phyloP scores from a whole-genome alignment of 1,139 yeast genomes.

The Yamadazyma buinensis region DNA sequence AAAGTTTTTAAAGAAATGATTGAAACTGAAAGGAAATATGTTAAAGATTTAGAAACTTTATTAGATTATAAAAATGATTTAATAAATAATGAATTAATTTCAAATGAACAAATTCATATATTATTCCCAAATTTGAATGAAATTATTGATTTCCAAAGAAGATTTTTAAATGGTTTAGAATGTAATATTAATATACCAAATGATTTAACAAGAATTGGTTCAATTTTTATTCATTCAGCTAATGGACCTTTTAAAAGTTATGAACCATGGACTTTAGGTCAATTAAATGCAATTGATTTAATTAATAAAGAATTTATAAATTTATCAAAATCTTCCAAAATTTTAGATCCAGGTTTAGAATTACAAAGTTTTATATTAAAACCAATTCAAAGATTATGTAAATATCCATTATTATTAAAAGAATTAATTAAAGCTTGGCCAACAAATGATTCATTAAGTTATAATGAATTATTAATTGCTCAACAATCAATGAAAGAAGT shows the following conservation, averaged over 20 bases:
- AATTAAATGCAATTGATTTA: constrained; percentile 79
- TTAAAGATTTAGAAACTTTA: constrained; percentile 80
- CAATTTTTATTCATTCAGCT: constrained; percentile 78
- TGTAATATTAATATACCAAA: constrained; percentile 77
- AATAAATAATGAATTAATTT: constrained; percentile 58
- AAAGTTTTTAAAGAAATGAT: constrained; percentile 82
- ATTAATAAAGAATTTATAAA: constrained; percentile 62
- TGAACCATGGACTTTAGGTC: constrained; percentile 88
- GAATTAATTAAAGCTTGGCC: constrained; percentile 59
- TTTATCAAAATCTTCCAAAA: constrained; percentile 51
- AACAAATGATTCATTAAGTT: constrained; percentile 37
- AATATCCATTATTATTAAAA: constrained; percentile 79
- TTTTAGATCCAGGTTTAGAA: constrained; percentile 85
- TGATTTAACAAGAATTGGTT: constrained; percentile 80
- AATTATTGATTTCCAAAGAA: constrained; percentile 87
- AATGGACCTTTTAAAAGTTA: constrained; percentile 78
- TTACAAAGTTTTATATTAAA: constrained; percentile 84
- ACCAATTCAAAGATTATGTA: constrained; percentile 93
- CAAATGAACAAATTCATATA: constrained; percentile 76
- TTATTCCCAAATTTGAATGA: constrained; percentile 85
- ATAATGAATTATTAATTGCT: constrained; percentile 69
- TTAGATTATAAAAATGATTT: constrained; percentile 67
- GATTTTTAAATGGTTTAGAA: constrained; percentile 84
- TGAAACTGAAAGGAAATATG: constrained; percentile 88
- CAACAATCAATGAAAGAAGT: constrained; percentile 57